Percentiles rank a stretch among this genome's conserved stretches.
phyloP scores from a whole-genome alignment of 768 basidiomycete species.

The Pleurotus salmoneostramineus region DNA sequence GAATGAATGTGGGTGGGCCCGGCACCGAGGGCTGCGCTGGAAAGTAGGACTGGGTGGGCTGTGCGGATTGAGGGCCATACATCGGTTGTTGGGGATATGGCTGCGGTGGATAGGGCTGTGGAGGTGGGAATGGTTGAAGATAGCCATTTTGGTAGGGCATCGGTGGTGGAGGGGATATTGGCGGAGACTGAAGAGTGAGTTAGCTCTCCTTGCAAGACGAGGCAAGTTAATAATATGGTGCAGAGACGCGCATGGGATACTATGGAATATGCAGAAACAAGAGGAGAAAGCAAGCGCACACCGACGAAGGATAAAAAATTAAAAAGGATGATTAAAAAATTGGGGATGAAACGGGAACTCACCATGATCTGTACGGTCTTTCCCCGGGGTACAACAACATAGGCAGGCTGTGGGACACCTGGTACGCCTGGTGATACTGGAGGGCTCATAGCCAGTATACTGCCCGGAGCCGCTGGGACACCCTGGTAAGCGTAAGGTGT shows the following conservation, averaged over 20 bases:
- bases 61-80: not conserved
- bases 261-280: no score
- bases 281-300: no score
- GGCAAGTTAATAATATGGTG: not conserved
- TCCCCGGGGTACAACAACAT: not conserved
- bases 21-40: not conserved
- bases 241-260: not conserved
- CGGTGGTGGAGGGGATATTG: not conserved
- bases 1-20: not conserved
- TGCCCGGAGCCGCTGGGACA: not conserved
- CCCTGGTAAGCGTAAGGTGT: not conserved
- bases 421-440: not conserved
- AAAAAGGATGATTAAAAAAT: not conserved
- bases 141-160: not conserved
- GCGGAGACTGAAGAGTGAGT: not conserved
- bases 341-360: not conserved
- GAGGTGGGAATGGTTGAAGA: not conserved
- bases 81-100: not conserved
- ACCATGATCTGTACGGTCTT: not conserved
- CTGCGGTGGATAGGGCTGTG: not conserved
- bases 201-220: not conserved
- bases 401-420: not conserved
- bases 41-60: not conserved
- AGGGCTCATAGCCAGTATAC: not conserved
- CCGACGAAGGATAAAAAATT: not conserved